phyloP scores from a whole-genome alignment of 169 alveolate genomes.

The Eimeria maxima region DNA sequence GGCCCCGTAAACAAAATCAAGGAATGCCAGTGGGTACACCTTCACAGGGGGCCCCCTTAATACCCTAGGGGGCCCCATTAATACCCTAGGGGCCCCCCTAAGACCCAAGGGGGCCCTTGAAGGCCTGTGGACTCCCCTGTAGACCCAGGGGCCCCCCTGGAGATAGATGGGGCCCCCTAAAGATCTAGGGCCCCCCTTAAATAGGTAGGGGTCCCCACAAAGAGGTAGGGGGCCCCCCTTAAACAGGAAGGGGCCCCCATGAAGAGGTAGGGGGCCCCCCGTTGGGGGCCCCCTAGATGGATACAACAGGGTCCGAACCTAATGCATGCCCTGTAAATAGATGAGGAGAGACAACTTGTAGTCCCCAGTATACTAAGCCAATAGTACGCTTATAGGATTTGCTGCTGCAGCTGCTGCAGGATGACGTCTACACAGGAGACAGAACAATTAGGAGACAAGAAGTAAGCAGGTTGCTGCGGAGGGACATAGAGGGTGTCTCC shows the following conservation, averaged over 20 bases:
- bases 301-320: not conserved
- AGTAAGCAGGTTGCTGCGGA: slow-evolving; percentile 24
- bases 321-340: slow-evolving; percentile 3
- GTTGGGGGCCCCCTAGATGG: not conserved
- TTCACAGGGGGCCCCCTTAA: too few relatives aligned
- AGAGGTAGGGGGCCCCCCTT: not conserved
- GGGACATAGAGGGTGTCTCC: slow-evolving; percentile 1
- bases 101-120: not conserved
- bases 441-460: not conserved
- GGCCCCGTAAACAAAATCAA: too few relatives aligned
- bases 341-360: not conserved
- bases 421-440: slow-evolving; percentile 9
- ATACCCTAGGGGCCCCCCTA: not conserved
- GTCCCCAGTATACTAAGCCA: slow-evolving; percentile 23
- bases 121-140: too few relatives aligned
- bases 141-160: too few relatives aligned
- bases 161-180: not conserved
- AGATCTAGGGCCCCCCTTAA: not conserved
- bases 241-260: too few relatives aligned
- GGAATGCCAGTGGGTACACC: too few relatives aligned
- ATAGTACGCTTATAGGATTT: not conserved
- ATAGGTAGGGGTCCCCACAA: not conserved
- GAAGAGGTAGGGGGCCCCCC: not conserved
- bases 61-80: not conserved
- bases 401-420: slow-evolving; percentile 63